Conservation (phyloP, 306 rosid species). For the Macrotyloma uniflorum region DNA sequence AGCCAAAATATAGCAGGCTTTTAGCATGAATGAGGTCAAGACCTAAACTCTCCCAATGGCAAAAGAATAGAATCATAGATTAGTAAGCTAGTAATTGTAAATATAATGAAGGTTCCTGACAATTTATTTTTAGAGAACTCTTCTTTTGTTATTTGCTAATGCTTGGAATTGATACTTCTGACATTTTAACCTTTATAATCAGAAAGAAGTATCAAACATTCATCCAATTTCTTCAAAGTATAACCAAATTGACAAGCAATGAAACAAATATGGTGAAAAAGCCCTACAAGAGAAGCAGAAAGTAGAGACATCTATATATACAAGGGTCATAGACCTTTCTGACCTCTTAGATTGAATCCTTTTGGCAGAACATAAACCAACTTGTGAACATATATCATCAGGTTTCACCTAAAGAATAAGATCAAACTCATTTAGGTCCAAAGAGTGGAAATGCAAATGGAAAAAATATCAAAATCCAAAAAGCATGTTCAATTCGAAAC, state of each 20-base stretch:
- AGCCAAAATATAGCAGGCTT: neutral
- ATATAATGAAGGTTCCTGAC: conserved; percentile 9
- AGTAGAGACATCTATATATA: conserved; percentile 7
- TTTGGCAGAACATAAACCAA: conserved; percentile 58
- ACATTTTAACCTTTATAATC: neutral
- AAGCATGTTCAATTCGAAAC: conserved; percentile 29
- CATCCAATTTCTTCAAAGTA: neutral
- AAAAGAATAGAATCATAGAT: neutral
- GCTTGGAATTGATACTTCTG: neutral
- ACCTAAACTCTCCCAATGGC: neutral
- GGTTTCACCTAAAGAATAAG: conserved; percentile 67
- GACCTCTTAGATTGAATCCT: conserved; percentile 54
- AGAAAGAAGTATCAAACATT: neutral
- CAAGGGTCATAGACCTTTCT: conserved; percentile 18
- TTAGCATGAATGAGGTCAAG: conserved; percentile 18
- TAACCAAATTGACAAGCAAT: conserved; percentile 6
- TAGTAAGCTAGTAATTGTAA: neutral
- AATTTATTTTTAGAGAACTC: neutral
- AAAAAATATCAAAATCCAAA: neutral
- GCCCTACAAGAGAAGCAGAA: neutral
- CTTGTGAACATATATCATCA: conserved; percentile 54
- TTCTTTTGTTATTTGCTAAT: neutral
- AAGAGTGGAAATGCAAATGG: neutral
- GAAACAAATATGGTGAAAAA: conserved; percentile 2
- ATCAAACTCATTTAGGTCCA: conserved; percentile 19